Conservation (phyloP, 108 stramenopile species). For the Skeletonema grethae region DNA sequence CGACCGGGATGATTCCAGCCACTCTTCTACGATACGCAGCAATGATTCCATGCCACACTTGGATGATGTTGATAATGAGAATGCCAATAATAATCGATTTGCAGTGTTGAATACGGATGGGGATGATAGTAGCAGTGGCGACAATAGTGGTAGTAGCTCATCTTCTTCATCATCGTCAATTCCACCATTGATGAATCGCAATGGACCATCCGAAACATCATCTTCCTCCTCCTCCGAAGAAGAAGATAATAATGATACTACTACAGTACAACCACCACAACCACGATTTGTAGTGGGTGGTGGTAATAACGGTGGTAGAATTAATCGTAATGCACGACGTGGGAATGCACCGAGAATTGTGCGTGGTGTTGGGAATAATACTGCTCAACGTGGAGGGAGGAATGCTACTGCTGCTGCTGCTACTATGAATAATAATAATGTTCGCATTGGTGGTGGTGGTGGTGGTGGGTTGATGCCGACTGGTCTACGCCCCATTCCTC, state of each 20-base stretch:
- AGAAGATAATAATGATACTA: background rate
- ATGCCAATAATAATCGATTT: background rate
- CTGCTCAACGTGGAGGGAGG: background rate
- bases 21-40: background rate
- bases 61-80: background rate
- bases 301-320: background rate
- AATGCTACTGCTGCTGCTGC: background rate
- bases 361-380: no score
- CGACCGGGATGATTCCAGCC: background rate
- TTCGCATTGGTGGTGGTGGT: no score
- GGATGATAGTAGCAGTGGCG: background rate
- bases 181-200: background rate
- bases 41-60: no score
- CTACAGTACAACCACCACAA: background rate
- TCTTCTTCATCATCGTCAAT: background rate
- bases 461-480: no score
- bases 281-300: background rate
- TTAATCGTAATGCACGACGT: background rate
- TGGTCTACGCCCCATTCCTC: background rate
- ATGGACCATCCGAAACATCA: no score
- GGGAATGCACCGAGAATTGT: background rate
- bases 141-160: no score
- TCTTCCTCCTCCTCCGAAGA: background rate
- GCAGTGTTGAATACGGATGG: background rate
- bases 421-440: background rate